Percentiles rank a stretch among this genome's conserved stretches.
phyloP scores from a whole-genome alignment of 106 monocot genomes.

The Platanthera zijinensis region DNA sequence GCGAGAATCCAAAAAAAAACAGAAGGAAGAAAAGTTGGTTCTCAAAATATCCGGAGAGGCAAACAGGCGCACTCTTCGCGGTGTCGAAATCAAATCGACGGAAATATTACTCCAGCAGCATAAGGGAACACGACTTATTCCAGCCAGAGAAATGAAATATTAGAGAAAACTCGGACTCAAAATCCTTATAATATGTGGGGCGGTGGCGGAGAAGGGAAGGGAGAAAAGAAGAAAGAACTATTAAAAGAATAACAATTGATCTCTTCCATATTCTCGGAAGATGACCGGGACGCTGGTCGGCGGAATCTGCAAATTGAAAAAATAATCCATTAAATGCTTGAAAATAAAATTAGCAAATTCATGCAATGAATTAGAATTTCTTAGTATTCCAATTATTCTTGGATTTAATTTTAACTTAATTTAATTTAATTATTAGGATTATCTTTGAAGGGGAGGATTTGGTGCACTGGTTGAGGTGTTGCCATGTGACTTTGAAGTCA shows the following conservation, averaged over 20 bases:
- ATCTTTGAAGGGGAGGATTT: too few species aligned
- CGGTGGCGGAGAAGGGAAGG: background rate
- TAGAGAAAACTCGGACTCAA: background rate
- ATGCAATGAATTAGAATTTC: too few species aligned
- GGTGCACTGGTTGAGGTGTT: too few species aligned
- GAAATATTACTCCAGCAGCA: background rate
- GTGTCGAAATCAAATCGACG: conserved; percentile 3
- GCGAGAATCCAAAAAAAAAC: background rate
- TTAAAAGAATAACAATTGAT: conserved; percentile 64
- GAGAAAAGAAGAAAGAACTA: background rate
- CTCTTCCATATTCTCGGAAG: conserved; percentile 81
- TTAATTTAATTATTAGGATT: too few species aligned
- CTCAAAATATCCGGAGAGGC: conserved; percentile 27
- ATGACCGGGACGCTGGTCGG: conserved; percentile 92
- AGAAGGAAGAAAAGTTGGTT: background rate
- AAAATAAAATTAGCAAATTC: too few species aligned
- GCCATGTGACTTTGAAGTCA: too few species aligned
- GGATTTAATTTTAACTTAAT: too few species aligned
- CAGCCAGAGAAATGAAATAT: background rate
- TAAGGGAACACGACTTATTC: conserved; percentile 6
- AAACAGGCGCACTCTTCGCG: conserved; percentile 35
- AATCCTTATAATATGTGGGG: background rate
- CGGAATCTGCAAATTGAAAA: conserved; percentile 52
- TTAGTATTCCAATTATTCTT: too few species aligned
- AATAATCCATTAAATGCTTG: background rate